Conservation (phyloP, 768 basidiomycete genomes). For the Asterophora parasitica region DNA sequence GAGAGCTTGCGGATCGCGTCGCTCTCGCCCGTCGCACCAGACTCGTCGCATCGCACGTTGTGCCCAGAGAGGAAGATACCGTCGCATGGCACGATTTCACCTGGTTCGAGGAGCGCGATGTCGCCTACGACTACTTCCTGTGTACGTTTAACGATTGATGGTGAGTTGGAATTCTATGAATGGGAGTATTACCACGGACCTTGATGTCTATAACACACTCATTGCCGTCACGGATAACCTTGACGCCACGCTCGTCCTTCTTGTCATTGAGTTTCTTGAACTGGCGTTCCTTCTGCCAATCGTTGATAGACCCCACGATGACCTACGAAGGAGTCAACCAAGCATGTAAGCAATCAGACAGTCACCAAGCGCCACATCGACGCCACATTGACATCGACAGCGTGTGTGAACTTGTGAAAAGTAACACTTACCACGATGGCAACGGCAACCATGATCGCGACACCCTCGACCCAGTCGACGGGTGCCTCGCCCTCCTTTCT, state of each 20-base stretch:
- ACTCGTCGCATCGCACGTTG: slow-evolving; percentile 94
- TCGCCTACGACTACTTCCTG: slow-evolving; percentile 94
- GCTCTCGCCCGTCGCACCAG: slow-evolving; percentile 93
- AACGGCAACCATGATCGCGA: slow-evolving; percentile 75
- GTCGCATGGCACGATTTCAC: slow-evolving; percentile 94
- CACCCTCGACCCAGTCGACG: slow-evolving; percentile 97
- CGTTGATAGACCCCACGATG: slow-evolving; percentile 89
- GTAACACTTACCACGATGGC: slow-evolving; percentile 57
- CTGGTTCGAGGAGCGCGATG: slow-evolving; percentile 86
- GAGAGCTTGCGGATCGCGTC: slow-evolving; percentile 89
- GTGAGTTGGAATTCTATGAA: too few species aligned
- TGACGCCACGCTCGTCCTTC: slow-evolving; percentile 90
- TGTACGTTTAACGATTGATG: too few species aligned
- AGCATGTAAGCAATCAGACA: slow-evolving; percentile 13
- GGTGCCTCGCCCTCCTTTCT: slow-evolving; percentile 57
- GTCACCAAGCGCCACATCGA: too few species aligned
- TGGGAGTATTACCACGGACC: slow-evolving; percentile 33
- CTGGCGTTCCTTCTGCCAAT: slow-evolving; percentile 98
- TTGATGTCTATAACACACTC: slow-evolving; percentile 80
- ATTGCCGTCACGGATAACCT: slow-evolving; percentile 68
- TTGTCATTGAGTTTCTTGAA: slow-evolving; percentile 90
- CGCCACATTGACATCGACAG: too few species aligned
- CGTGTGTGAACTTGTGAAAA: too few species aligned
- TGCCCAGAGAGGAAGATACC: slow-evolving; percentile 91
- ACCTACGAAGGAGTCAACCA: too few species aligned